These are phyloP conservation scores for Colletotrichum trifolii DNA, from an alignment of 2,329 filamentous ascomycete genomes.

Conservation along the genomic window DNA sequence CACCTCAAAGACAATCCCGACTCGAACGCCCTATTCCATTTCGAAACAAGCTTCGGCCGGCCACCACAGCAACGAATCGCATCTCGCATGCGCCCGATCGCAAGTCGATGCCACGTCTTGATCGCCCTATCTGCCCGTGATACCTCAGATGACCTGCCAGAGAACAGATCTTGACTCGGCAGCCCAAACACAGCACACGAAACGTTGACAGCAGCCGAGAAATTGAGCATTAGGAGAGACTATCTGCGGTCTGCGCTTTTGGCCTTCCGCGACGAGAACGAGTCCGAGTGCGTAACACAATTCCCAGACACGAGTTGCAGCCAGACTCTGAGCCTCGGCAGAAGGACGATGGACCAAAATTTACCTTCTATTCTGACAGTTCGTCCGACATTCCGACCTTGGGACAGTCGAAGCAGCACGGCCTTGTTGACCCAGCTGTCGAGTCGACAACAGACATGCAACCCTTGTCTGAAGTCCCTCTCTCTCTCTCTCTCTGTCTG, in stretches of 20 bases:
- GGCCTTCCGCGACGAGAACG: constrained; percentile 28
- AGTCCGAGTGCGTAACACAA: constrained; percentile 31
- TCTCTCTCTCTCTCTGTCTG: background rate
- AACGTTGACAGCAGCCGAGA: constrained; percentile 20
- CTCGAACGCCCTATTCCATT: background rate
- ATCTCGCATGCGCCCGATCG: constrained; percentile 19
- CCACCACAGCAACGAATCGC: constrained; percentile 11
- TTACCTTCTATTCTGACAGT: constrained; percentile 26
- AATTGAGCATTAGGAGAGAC: constrained; percentile 3
- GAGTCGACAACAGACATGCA: constrained; percentile 19
- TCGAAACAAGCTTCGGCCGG: constrained; percentile 31
- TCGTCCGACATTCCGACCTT: constrained; percentile 21
- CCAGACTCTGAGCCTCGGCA: constrained; percentile 22
- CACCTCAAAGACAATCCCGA: background rate
- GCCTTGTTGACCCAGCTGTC: constrained; percentile 5
- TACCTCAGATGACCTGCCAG: constrained; percentile 4
- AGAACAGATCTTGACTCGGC: constrained; percentile 5
- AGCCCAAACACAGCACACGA: background rate
- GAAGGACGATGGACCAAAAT: constrained; percentile 3
- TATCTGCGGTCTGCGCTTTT: background rate
- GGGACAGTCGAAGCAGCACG: constrained; percentile 1
- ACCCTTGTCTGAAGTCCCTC: constrained; percentile 20
- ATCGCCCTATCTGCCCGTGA: background rate
- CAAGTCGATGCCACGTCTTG: constrained; percentile 5
- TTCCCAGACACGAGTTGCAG: background rate